Conservation (phyloP, 176 grass and related monocot species). For the Puccinellia tenuiflora region DNA sequence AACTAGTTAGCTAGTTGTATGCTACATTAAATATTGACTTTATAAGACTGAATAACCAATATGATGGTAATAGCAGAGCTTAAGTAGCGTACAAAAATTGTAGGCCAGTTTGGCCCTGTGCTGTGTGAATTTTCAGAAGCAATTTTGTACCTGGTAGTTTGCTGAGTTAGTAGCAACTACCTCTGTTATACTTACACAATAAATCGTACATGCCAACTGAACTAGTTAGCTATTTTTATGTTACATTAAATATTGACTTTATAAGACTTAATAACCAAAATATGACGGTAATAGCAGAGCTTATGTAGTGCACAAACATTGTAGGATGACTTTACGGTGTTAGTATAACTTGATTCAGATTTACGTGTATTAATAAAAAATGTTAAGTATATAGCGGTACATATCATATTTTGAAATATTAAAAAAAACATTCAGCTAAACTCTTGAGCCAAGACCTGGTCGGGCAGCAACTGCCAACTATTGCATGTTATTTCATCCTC, state of each 20-base stretch:
- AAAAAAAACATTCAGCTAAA: neutral
- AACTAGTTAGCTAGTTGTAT: neutral
- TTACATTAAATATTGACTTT: neutral
- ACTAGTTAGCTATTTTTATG: neutral
- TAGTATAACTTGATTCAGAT: neutral
- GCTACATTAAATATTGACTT: neutral
- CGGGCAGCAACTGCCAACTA: neutral
- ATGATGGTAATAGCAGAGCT: neutral
- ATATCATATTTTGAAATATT: neutral
- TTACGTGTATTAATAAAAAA: neutral
- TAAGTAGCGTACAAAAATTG: too few relatives aligned
- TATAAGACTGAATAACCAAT: neutral
- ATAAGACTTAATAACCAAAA: neutral
- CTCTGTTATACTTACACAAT: neutral
- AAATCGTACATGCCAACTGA: neutral
- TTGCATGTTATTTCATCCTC: neutral
- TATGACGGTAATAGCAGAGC: neutral
- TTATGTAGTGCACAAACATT: neutral
- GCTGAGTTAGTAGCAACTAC: neutral
- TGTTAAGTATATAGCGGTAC: neutral
- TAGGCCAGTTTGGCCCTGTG: neutral
- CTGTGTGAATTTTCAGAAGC: neutral
- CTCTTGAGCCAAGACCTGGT: neutral
- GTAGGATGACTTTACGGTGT: neutral
- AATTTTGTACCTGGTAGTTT: neutral